These are phyloP conservation scores for Torrubiellomyces zombiae DNA, from an alignment of 2,329 filamentous ascomycete genomes.

Conservation along the genomic window DNA sequence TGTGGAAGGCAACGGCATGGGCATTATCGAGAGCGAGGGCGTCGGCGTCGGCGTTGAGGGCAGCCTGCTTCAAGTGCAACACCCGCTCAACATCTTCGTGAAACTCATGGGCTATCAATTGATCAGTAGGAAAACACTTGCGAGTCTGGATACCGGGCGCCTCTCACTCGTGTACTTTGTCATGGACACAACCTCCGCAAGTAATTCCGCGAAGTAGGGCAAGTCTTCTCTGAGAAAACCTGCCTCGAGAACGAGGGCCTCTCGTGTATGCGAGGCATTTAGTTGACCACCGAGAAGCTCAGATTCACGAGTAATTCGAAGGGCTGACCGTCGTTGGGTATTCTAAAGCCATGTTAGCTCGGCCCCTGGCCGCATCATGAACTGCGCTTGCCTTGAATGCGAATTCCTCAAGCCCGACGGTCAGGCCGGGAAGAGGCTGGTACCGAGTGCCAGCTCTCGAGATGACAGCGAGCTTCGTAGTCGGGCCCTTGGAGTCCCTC, in stretches of 20 bases:
- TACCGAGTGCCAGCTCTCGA: conserved; percentile 90
- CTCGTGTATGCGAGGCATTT: conserved; percentile 73
- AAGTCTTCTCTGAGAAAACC: conserved; percentile 93
- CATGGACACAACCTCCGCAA: conserved; percentile 77
- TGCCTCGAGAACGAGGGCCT: conserved; percentile 81
- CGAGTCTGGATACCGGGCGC: too few species aligned
- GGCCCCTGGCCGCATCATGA: conserved; percentile 5
- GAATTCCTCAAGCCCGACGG: conserved; percentile 82
- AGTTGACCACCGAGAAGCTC: conserved; percentile 91
- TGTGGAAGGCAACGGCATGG: conserved; percentile 82
- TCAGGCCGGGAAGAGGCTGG: conserved; percentile 75
- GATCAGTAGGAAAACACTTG: too few species aligned
- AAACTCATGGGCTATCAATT: conserved; percentile 63
- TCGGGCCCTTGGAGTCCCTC: conserved; percentile 75
- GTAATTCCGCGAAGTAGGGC: conserved; percentile 91
- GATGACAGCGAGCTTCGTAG: conserved; percentile 80
- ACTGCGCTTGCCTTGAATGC: conserved; percentile 67
- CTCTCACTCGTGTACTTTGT: conserved; percentile 67
- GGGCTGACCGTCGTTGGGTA: conserved; percentile 72
- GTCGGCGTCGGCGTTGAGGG: conserved; percentile 42
- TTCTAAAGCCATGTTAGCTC: conserved; percentile 46
- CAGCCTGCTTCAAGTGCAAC: conserved; percentile 63
- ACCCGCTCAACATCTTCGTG: conserved; percentile 70
- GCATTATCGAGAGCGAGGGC: conserved; percentile 70
- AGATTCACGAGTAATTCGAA: conserved; percentile 87